Evolutionary conservation across 768 basidiomycete species (phyloP).

Genomic region (Phallus indusiatus): DNA sequence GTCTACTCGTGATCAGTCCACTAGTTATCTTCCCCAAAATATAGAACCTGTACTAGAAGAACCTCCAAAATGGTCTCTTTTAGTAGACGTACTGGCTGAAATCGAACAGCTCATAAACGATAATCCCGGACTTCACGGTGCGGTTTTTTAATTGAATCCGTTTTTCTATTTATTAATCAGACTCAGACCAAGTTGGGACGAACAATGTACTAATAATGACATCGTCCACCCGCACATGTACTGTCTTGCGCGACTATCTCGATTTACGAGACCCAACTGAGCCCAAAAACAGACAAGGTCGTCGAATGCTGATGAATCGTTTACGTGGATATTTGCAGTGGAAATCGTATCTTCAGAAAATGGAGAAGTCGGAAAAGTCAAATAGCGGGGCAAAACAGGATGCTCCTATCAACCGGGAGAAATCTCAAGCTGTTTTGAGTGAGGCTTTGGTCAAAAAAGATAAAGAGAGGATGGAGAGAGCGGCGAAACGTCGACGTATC

Average conservation of each 20-base stretch:
- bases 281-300: slow-evolving; percentile 54
- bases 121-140: slow-evolving; percentile 14
- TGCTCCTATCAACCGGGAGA: not conserved
- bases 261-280: slow-evolving; percentile 49
- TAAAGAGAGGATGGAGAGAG: slow-evolving; percentile 45
- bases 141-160: slow-evolving; percentile 11
- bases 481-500: slow-evolving; percentile 58
- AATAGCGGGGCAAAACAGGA: not conserved
- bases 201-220: slow-evolving; percentile 86
- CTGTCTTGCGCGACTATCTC: slow-evolving; percentile 72
- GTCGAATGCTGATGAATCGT: slow-evolving; percentile 70
- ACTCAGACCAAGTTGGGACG: slow-evolving; percentile 37
- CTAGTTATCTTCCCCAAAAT: slow-evolving; percentile 61
- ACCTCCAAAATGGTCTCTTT: slow-evolving; percentile 84
- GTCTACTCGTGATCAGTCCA: slow-evolving; percentile 11
- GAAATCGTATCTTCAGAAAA: slow-evolving; percentile 47
- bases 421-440: slow-evolving; percentile 32
- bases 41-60: slow-evolving; percentile 89
- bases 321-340: slow-evolving; percentile 69
- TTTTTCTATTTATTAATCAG: slow-evolving; percentile 11
- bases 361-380: not conserved
- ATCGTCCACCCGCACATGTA: slow-evolving; percentile 65
- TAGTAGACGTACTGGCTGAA: slow-evolving; percentile 81
- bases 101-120: slow-evolving; percentile 70
- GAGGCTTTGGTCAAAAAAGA: slow-evolving; percentile 77